Evolutionary conservation across 202 grass and related monocot species (phyloP), one percentile per base, ranked within the genome.

Genomic region (Setaria italica): DNA sequence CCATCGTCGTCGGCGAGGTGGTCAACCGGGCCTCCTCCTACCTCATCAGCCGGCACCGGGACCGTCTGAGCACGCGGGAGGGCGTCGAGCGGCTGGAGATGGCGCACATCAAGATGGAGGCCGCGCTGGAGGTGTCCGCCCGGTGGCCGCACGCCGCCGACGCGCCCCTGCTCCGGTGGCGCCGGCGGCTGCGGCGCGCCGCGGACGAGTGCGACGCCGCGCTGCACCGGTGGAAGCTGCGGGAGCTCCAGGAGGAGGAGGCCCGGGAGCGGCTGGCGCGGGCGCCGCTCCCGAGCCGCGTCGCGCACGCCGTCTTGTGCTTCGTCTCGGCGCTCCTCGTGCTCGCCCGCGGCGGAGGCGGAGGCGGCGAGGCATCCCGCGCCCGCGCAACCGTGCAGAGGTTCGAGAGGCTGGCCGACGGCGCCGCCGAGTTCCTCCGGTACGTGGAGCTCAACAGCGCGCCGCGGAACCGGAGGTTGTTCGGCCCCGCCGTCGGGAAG

Each of bases 21-120:
- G 80, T 82, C 7, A 82, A 59, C 66, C 67, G 80, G 66, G 45
- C 80, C 37, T 71, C 67, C 51, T 33, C 67, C 21, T 82, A 59
- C 67, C 35, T 82, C 5, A 8, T 82, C 67, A 1, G 39, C 80
- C 32, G 7, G 80, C 80, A 59, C 67, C 6, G 49, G 14, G 80
- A 82, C 9, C 14, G n/a, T 33, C 70, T 57, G 41, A 60, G 32
- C 33, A 83, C 57, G 19, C 25, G 59, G 33, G 80, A 82, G 3
- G 37, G 9, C 51, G 19, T 82, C 20, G 80, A 84, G 81, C 45
- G 87, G 19, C 62, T 85, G 60, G 87, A 85, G 76, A 89, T 85
- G 87, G 87, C 76, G 43, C 82, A 89, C 68, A 67, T 87, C 67
- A 77, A 86, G 59, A 67, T 85, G 55, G 72, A 92, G 79, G 67